These are phyloP conservation scores for Puya raimondii DNA, from an alignment of 176 grass and related monocot genomes.

Conservation along the genomic window DNA sequence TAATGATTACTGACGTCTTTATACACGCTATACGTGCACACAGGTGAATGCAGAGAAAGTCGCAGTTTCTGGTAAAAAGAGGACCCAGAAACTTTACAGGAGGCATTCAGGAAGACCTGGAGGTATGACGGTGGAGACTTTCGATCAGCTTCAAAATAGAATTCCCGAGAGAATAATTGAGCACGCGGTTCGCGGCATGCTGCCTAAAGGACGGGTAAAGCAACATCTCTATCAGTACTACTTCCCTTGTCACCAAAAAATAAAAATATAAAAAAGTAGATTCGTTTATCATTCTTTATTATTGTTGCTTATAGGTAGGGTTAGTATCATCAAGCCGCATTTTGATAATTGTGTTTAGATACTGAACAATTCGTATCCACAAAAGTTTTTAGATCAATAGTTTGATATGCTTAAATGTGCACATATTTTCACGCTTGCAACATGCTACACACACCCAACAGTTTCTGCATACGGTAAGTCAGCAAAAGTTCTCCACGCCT, in stretches of 20 bases:
- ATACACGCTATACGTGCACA: conserved; percentile 2
- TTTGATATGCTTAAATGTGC: too few species aligned
- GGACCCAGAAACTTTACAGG: conserved; percentile 84
- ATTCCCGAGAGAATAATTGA: conserved; percentile 96
- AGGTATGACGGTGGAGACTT: conserved; percentile 93
- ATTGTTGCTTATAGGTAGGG: too few species aligned
- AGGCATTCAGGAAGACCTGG: conserved; percentile 94
- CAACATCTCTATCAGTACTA: not conserved
- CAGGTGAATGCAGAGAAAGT: conserved; percentile 98
- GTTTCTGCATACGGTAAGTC: too few species aligned
- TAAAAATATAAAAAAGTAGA: not conserved
- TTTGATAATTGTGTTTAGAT: too few species aligned
- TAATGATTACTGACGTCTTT: not conserved
- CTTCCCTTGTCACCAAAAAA: not conserved
- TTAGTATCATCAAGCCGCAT: too few species aligned
- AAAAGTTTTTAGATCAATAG: too few species aligned
- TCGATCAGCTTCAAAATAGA: conserved; percentile 96
- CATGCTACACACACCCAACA: too few species aligned
- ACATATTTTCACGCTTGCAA: too few species aligned
- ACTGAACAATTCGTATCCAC: too few species aligned
- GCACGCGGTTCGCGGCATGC: conserved; percentile 92
- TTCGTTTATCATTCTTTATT: too few species aligned
- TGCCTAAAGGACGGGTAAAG: conserved; percentile 92
- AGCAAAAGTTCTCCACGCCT: too few species aligned
- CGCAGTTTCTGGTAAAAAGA: conserved; percentile 90